phyloP scores from a whole-genome alignment of 805 yeast genomes.

The Wickerhamiella australiensis region DNA sequence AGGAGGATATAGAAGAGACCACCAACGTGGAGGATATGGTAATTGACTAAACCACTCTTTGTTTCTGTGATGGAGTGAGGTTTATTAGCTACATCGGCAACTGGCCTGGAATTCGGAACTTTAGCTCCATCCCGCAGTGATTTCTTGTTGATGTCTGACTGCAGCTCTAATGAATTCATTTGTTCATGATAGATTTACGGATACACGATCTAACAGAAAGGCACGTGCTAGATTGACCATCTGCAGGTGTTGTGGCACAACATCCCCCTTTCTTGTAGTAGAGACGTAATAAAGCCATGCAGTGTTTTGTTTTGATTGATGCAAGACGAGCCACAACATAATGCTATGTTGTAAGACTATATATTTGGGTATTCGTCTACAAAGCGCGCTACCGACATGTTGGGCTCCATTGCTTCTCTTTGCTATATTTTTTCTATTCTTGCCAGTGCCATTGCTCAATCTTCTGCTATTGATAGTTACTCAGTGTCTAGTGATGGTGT shows the following conservation, averaged over 20 bases:
- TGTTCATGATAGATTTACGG: too few species aligned
- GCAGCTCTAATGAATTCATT: too few species aligned
- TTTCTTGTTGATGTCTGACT: too few species aligned
- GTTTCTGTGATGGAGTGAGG: too few species aligned
- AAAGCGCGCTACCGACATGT: not conserved
- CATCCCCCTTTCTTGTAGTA: too few species aligned
- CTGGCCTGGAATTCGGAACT: too few species aligned
- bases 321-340: not conserved
- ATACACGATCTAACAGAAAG: too few species aligned
- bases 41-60: not conserved
- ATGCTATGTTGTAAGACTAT: not conserved
- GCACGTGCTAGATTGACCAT: too few species aligned
- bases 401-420: not conserved
- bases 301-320: not conserved
- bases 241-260: too few species aligned
- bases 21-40: not conserved
- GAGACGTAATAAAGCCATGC: too few species aligned
- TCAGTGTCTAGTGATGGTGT: not conserved
- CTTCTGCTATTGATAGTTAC: not conserved
- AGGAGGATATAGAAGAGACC: not conserved
- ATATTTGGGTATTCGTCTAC: not conserved
- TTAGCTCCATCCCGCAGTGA: too few species aligned
- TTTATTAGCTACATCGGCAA: not conserved
- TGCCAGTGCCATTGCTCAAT: not conserved
- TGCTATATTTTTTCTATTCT: not conserved